phyloP scores from a whole-genome alignment of 306 rosid genomes.

The Prosopis cineraria region DNA sequence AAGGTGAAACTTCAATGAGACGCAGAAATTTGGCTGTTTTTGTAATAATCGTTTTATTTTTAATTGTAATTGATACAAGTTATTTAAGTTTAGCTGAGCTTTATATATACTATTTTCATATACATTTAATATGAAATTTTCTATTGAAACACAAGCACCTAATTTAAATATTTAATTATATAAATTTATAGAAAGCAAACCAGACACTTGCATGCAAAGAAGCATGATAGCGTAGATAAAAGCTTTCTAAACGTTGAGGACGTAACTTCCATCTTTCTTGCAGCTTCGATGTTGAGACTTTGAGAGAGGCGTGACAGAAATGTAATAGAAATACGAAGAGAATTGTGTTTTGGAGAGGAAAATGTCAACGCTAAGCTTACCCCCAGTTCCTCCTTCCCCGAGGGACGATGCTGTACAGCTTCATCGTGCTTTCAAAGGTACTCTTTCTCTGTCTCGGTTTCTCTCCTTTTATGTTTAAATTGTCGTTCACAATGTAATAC shows the following conservation, averaged over 20 bases:
- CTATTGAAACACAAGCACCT: not conserved
- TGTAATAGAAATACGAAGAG: no score
- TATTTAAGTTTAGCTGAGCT: not conserved
- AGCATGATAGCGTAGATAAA: not conserved
- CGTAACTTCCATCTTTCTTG: not conserved
- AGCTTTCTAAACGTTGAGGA: not conserved
- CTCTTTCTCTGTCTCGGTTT: not conserved
- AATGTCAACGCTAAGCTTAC: constrained; percentile 50
- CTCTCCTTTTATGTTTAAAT: not conserved
- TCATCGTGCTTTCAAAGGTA: constrained; percentile 84
- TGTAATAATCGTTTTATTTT: no score
- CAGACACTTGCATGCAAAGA: not conserved
- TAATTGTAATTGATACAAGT: no score
- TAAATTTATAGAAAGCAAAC: not conserved
- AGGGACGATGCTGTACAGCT: constrained; percentile 73
- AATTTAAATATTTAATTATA: not conserved
- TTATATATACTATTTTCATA: no score
- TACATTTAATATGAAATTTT: no score
- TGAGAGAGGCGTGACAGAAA: not conserved
- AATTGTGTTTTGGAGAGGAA: not conserved
- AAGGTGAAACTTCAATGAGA: not conserved
- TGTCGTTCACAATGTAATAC: not conserved
- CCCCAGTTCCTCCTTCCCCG: constrained; percentile 66
- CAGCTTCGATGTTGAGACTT: not conserved
- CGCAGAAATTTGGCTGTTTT: not conserved